Percentiles rank a stretch among this genome's conserved stretches.
phyloP scores from a whole-genome alignment of 2,329 filamentous ascomycete genomes.

The Aspergillus clavatus region DNA sequence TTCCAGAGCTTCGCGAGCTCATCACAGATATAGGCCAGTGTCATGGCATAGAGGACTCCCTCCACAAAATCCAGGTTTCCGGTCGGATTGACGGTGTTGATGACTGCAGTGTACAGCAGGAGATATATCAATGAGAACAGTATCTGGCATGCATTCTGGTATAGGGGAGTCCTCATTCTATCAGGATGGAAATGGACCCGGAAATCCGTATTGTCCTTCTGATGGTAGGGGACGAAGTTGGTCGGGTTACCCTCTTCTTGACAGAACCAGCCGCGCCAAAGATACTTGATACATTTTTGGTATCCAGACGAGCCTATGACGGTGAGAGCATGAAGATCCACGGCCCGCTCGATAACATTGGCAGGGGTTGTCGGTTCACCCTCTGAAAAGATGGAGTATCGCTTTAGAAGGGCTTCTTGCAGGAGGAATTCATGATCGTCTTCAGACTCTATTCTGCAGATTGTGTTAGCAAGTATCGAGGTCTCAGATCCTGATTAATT shows the following conservation, averaged over 20 bases:
- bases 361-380: slow-evolving; percentile 66
- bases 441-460: slow-evolving; percentile 73
- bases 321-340: slow-evolving; percentile 82
- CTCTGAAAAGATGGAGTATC: slow-evolving; percentile 76
- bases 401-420: slow-evolving; percentile 75
- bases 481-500: neutral
- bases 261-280: slow-evolving; percentile 96
- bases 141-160: slow-evolving; percentile 87
- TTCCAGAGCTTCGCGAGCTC: slow-evolving; percentile 89
- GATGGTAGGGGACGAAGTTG: slow-evolving; percentile 82
- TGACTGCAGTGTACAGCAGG: slow-evolving; percentile 77
- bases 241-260: slow-evolving; percentile 88
- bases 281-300: slow-evolving; percentile 86
- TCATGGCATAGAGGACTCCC: slow-evolving; percentile 82
- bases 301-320: slow-evolving; percentile 92
- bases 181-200: slow-evolving; percentile 85
- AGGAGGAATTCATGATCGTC: slow-evolving; percentile 74
- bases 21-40: slow-evolving; percentile 82
- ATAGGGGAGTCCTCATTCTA: slow-evolving; percentile 84
- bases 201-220: slow-evolving; percentile 73
- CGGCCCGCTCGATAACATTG: slow-evolving; percentile 89
- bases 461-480: slow-evolving; percentile 2
- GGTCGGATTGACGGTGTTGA: slow-evolving; percentile 85
- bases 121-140: slow-evolving; percentile 79
- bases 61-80: slow-evolving; percentile 84